These are phyloP conservation scores for Hymenoscyphus infarciens DNA, from an alignment of 2,329 filamentous ascomycete species.

Conservation along the genomic window DNA sequence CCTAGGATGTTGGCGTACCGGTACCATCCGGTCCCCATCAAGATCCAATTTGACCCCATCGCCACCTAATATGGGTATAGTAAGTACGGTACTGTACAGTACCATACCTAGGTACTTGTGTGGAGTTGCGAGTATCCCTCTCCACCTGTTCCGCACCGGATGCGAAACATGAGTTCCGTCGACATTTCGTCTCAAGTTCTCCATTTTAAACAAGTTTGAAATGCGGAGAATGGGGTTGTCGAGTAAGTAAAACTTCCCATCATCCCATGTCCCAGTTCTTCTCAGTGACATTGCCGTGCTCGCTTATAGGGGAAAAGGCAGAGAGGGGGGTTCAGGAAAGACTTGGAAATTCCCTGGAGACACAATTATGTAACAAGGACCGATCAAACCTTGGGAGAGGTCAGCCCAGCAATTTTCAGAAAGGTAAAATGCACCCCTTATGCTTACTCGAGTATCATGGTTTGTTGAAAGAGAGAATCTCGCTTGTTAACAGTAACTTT, in stretches of 20 bases:
- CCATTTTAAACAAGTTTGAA: not conserved
- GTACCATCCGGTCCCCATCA: too few species aligned
- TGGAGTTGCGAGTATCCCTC: not conserved
- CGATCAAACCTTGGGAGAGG: not conserved
- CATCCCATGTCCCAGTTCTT: not conserved
- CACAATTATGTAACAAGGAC: too few species aligned
- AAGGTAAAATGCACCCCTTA: not conserved
- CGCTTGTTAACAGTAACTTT: not conserved
- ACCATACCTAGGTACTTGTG: too few species aligned
- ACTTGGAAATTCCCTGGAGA: not conserved
- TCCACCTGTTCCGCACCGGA: not conserved
- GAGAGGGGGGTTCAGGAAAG: not conserved
- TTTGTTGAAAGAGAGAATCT: not conserved
- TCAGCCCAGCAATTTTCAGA: not conserved
- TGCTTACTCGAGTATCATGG: not conserved
- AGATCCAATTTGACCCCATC: too few species aligned
- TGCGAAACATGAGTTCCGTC: not conserved
- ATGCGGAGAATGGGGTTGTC: not conserved
- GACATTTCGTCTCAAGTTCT: not conserved
- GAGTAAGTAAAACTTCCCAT: not conserved
- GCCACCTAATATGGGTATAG: too few species aligned
- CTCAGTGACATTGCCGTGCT: not conserved
- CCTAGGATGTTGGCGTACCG: too few species aligned
- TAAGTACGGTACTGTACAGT: too few species aligned
- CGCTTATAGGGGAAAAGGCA: too few species aligned